Conservation (phyloP, 164 flowering plant genomes). For the Amborella trichopoda region DNA sequence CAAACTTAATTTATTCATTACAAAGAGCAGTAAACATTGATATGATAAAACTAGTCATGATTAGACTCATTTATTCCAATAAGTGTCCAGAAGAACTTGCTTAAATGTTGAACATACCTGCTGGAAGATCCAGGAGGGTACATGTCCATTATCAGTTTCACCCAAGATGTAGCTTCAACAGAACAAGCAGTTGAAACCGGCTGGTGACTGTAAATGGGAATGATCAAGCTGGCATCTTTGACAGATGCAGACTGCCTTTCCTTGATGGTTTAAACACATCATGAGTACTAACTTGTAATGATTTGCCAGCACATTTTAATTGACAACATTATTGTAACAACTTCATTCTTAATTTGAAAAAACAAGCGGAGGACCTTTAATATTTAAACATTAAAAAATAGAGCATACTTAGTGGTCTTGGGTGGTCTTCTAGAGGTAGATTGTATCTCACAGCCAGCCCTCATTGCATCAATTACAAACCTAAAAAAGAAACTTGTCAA, state of each 20-base stretch:
- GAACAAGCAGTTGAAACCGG: constrained; percentile 27
- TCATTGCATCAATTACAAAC: constrained; percentile 85
- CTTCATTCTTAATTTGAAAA: not conserved
- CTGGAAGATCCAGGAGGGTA: constrained; percentile 65
- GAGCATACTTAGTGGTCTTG: constrained; percentile 51
- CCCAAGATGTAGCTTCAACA: constrained; percentile 42
- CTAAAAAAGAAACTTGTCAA: constrained; percentile 16
- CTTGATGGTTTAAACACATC: constrained; percentile 45
- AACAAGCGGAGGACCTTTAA: not conserved
- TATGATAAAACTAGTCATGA: not conserved
- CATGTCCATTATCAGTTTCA: constrained; percentile 69
- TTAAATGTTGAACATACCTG: constrained; percentile 28
- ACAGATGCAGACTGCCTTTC: constrained; percentile 89
- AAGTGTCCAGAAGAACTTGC: not conserved
- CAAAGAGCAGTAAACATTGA: not conserved
- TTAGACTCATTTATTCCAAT: not conserved
- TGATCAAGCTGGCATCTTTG: constrained; percentile 40
- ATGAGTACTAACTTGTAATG: constrained; percentile 11
- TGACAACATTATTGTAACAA: not conserved
- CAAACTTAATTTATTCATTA: not conserved
- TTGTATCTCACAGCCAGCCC: constrained; percentile 38
- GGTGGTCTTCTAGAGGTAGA: constrained; percentile 21
- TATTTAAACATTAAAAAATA: not conserved
- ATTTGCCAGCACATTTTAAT: not conserved
- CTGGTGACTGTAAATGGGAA: constrained; percentile 38